phyloP scores from a whole-genome alignment of 371 early-diverging fungal species.

The Rhizopus sp. region DNA sequence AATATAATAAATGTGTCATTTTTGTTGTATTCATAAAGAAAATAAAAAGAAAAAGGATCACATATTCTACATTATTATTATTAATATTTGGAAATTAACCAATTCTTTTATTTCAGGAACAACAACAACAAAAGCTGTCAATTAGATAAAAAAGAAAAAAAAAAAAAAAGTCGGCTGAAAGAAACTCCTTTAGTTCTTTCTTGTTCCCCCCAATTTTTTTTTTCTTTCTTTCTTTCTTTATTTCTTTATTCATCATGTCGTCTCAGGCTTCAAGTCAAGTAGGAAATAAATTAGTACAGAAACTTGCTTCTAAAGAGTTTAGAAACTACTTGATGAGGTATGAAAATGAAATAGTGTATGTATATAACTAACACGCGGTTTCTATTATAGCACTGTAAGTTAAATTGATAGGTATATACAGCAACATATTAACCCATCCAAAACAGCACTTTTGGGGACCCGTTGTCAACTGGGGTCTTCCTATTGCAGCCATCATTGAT shows the following conservation, averaged over 20 bases:
- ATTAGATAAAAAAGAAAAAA: no score
- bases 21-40: no score
- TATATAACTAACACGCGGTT: constrained; percentile 2
- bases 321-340: constrained; percentile 32
- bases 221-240: constrained; percentile 11
- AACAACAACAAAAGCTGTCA: no score
- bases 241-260: constrained; percentile 14
- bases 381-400: constrained; percentile 46
- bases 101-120: no score
- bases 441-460: constrained; percentile 90
- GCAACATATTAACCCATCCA: constrained; percentile 6
- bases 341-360: background rate
- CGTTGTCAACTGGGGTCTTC: constrained; percentile 97
- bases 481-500: constrained; percentile 95
- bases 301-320: constrained; percentile 25
- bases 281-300: constrained; percentile 23
- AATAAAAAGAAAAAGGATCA: no score
- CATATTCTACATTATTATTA: no score
- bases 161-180: no score
- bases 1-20: no score
- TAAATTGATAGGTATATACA: background rate
- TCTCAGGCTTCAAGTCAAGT: constrained; percentile 31
- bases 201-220: constrained; percentile 1
- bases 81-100: no score
- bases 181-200: no score